Conservation (phyloP, 192 early-diverging fungal genomes). For the Coemansia sp. region DNA sequence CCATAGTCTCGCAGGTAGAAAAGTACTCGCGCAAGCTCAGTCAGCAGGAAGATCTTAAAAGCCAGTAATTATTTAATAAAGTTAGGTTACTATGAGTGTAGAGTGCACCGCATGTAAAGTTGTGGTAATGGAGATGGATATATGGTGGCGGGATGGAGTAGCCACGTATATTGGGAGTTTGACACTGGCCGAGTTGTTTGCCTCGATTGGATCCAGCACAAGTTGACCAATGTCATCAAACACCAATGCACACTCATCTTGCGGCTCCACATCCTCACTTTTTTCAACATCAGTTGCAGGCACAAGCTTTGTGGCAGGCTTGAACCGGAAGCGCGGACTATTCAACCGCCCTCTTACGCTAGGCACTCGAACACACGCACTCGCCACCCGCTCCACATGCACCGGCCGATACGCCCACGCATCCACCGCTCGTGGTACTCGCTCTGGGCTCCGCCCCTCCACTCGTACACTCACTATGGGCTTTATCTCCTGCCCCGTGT, state of each 20-base stretch:
- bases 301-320: not conserved
- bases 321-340: not conserved
- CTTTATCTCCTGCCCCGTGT: not conserved
- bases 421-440: not conserved
- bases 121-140: constrained; percentile 12
- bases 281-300: not conserved
- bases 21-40: constrained; percentile 47
- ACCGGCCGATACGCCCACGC: not conserved
- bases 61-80: constrained; percentile 13
- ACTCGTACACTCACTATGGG: constrained; percentile 10
- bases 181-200: constrained; percentile 6
- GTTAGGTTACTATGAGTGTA: not conserved
- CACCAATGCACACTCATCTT: constrained; percentile 8
- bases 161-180: constrained; percentile 25
- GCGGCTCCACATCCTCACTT: not conserved
- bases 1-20: constrained; percentile 36
- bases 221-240: constrained; percentile 34
- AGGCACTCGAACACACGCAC: constrained; percentile 6
- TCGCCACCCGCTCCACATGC: constrained; percentile 2
- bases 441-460: not conserved
- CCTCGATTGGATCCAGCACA: constrained; percentile 21
- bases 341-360: not conserved
- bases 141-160: constrained; percentile 22
- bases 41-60: constrained; percentile 51
- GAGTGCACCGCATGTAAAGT: constrained; percentile 4